These are phyloP conservation scores for Dendryphion nanum DNA, from an alignment of 2,329 filamentous ascomycete species.

Conservation along the genomic window DNA sequence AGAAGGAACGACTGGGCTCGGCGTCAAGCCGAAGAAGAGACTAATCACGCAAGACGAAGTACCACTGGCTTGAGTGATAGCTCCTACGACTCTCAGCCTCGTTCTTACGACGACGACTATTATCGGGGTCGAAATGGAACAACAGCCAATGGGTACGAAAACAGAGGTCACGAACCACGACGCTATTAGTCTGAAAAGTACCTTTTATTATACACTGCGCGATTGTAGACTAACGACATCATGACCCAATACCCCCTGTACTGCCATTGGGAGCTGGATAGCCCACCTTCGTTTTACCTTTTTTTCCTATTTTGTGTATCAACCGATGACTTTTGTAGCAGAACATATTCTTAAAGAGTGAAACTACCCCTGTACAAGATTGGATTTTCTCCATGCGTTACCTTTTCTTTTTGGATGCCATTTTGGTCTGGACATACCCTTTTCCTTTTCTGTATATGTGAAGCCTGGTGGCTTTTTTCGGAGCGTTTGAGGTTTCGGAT, in stretches of 20 bases:
- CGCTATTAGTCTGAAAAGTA: slow-evolving; percentile 30
- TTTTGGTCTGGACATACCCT: too few relatives aligned
- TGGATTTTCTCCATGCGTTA: too few relatives aligned
- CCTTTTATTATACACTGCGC: too few relatives aligned
- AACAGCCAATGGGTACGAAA: slow-evolving; percentile 28
- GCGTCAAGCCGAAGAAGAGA: slow-evolving; percentile 19
- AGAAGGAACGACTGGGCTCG: slow-evolving; percentile 23
- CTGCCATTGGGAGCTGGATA: background rate
- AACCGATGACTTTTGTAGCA: too few relatives aligned
- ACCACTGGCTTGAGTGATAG: slow-evolving; percentile 21
- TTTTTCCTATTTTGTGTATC: too few relatives aligned
- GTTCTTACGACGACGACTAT: slow-evolving; percentile 34
- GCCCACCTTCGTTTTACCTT: too few relatives aligned
- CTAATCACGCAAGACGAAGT: slow-evolving; percentile 21
- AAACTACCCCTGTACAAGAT: too few relatives aligned
- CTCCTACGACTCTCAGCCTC: slow-evolving; percentile 26
- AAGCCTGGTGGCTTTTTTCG: too few relatives aligned
- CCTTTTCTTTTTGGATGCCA: too few relatives aligned
- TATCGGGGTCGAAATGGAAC: slow-evolving; percentile 23
- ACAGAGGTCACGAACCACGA: slow-evolving; percentile 26
- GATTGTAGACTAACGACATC: slow-evolving; percentile 9
- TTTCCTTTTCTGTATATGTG: too few relatives aligned
- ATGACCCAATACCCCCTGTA: slow-evolving; percentile 8
- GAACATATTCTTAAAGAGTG: too few relatives aligned
- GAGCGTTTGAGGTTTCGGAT: too few relatives aligned